Evolutionary conservation across 2,329 filamentous ascomycete species (phyloP).

Genomic region (Trichoderma sp.): DNA sequence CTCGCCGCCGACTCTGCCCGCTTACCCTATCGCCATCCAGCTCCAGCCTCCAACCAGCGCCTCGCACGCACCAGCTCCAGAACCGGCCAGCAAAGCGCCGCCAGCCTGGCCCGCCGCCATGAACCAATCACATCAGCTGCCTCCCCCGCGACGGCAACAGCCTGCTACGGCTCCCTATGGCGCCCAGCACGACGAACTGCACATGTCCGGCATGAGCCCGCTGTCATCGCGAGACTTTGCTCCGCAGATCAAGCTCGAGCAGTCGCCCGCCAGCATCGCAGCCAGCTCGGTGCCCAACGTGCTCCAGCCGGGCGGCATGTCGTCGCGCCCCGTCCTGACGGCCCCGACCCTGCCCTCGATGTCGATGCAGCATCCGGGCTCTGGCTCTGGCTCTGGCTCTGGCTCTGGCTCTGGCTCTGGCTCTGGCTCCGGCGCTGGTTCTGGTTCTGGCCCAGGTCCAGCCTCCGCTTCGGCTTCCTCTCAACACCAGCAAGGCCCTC

Average conservation of each 20-base stretch:
- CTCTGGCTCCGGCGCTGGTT: slow-evolving; percentile 36
- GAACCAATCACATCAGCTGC: slow-evolving; percentile 46
- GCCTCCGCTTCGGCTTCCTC: slow-evolving; percentile 38
- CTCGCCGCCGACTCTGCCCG: slow-evolving; percentile 19
- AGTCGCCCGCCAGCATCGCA: slow-evolving; percentile 41
- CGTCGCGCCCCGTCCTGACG: slow-evolving; percentile 41
- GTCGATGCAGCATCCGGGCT: slow-evolving; percentile 45
- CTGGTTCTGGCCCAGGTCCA: slow-evolving; percentile 9
- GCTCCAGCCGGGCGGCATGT: slow-evolving; percentile 57
- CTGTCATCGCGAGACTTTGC: slow-evolving; percentile 53
- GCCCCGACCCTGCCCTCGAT: slow-evolving; percentile 51
- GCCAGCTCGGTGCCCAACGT: slow-evolving; percentile 57
- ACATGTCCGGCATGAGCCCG: slow-evolving; percentile 53
- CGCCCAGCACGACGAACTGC: slow-evolving; percentile 54
- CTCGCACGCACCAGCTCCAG: slow-evolving; percentile 4
- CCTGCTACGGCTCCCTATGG: slow-evolving; percentile 32
- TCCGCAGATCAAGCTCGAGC: slow-evolving; percentile 56
- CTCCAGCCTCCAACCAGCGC: slow-evolving; percentile 7
- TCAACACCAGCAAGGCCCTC: slow-evolving; percentile 40
- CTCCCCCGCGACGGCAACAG: slow-evolving; percentile 36
- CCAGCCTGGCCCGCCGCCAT: slow-evolving; percentile 31
- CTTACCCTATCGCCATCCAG: slow-evolving; percentile 21
- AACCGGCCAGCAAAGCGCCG: not conserved
- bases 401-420: slow-evolving; percentile 30
- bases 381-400: slow-evolving; percentile 33